Percentiles rank a stretch among this genome's conserved stretches.
Conservation (phyloP, 208 protist genomes). For the Crithidia sp. region DNA sequence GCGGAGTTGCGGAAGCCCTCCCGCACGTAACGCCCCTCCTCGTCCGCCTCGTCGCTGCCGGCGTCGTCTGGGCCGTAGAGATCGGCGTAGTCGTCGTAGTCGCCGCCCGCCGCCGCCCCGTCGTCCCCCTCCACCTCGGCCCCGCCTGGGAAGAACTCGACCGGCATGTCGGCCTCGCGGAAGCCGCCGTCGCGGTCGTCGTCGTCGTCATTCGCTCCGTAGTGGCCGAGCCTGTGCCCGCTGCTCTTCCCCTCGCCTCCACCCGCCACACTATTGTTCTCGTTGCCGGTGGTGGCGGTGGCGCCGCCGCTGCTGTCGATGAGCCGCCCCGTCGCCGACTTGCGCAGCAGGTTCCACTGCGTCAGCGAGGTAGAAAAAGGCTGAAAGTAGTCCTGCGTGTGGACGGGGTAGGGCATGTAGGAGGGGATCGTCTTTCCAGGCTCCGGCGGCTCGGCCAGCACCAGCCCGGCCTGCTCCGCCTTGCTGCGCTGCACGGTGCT, state of each 20-base stretch:
- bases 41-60: conserved; percentile 23
- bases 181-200: conserved; percentile 10
- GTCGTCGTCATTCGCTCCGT: not conserved
- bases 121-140: conserved; percentile 61
- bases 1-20: conserved; percentile 29
- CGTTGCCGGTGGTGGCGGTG: not conserved
- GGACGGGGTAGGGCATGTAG: conserved; percentile 71
- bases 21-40: conserved; percentile 36
- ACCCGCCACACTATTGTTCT: not conserved
- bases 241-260: not conserved
- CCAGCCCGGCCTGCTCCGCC: conserved; percentile 65
- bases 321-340: conserved; percentile 60
- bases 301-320: conserved; percentile 28
- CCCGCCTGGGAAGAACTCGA: conserved; percentile 80
- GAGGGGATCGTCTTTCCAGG: conserved; percentile 67
- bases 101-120: conserved; percentile 57
- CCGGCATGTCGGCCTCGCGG: conserved; percentile 64
- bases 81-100: conserved; percentile 42
- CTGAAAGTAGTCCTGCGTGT: conserved; percentile 74
- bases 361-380: conserved; percentile 69
- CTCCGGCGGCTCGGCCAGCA: conserved; percentile 56
- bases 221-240: conserved; percentile 1
- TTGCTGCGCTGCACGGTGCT: conserved; percentile 57
- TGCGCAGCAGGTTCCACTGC: conserved; percentile 87
- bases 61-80: conserved; percentile 43